phyloP scores from a whole-genome alignment of 768 basidiomycete species.

The Dacryopinax spathularia region DNA sequence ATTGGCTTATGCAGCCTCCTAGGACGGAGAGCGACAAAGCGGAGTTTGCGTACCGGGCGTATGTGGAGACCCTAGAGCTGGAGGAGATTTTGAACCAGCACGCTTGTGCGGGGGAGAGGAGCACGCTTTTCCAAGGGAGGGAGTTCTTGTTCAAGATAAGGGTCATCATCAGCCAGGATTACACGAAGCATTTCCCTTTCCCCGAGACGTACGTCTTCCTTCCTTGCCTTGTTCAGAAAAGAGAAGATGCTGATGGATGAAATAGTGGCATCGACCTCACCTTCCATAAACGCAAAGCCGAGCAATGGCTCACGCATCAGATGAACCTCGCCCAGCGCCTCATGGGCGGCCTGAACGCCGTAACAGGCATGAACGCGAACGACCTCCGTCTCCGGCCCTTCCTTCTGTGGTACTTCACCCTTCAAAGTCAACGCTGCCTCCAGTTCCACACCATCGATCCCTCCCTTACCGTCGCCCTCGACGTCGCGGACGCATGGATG shows the following conservation, averaged over 20 bases:
- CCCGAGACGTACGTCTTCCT: neutral
- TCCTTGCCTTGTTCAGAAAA: too few species aligned
- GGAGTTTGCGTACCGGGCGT: constrained; percentile 45
- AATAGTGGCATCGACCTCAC: constrained; percentile 6
- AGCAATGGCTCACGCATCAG: constrained; percentile 59
- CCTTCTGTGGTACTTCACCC: constrained; percentile 51
- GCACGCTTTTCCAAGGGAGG: constrained; percentile 42
- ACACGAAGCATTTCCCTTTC: neutral
- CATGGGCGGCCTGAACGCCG: constrained; percentile 38
- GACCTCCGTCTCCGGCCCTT: constrained; percentile 49
- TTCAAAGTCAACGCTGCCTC: constrained; percentile 3
- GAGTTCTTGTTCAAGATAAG: neutral
- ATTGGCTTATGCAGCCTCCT: constrained; percentile 17
- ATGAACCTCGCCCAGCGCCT: constrained; percentile 49
- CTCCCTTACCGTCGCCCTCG: neutral
- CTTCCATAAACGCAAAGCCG: constrained; percentile 45
- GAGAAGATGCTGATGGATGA: neutral
- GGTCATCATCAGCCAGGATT: neutral
- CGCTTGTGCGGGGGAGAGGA: constrained; percentile 54
- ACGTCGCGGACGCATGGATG: constrained; percentile 3
- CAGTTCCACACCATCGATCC: neutral
- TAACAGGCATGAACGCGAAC: constrained; percentile 27
- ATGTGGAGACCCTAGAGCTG: constrained; percentile 51
- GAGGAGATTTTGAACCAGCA: constrained; percentile 55
- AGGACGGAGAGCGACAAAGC: constrained; percentile 40